A percentile compares a stretch with the other conserved stretches of the same genome.
phyloP scores from a whole-genome alignment of 768 basidiomycete species.

The Boletus pseudo-olivaceus region DNA sequence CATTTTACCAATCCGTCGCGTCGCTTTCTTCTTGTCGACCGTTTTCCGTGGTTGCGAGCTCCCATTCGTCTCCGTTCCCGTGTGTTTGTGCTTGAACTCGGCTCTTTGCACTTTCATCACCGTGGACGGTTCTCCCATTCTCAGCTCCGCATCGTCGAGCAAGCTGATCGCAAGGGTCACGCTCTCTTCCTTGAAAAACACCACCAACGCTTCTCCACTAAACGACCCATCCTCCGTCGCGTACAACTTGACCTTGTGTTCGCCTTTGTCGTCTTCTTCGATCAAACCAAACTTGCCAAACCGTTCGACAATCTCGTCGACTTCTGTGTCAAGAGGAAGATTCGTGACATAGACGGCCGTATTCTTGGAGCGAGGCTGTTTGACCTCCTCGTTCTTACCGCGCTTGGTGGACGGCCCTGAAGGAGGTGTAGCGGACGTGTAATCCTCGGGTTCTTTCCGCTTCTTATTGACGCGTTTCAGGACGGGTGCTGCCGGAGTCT shows the following conservation, averaged over 20 bases:
- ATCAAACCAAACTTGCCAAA: slow-evolving; percentile 92
- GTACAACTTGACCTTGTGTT: slow-evolving; percentile 95
- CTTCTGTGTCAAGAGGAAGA: slow-evolving; percentile 72
- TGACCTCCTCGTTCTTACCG: slow-evolving; percentile 55
- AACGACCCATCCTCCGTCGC: slow-evolving; percentile 82
- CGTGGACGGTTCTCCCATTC: slow-evolving; percentile 72
- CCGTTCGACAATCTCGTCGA: slow-evolving; percentile 73
- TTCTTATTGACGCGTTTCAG: slow-evolving; percentile 78
- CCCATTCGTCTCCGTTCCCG: slow-evolving; percentile 37
- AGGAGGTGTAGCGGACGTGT: slow-evolving; percentile 51
- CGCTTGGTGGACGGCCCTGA: slow-evolving; percentile 63
- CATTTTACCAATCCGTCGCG: slow-evolving; percentile 79
- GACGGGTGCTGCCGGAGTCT: slow-evolving; percentile 89
- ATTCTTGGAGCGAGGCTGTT: slow-evolving; percentile 71
- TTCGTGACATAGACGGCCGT: slow-evolving; percentile 89
- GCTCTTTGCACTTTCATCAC: slow-evolving; percentile 74
- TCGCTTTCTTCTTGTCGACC: slow-evolving; percentile 73
- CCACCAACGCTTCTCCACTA: slow-evolving; percentile 92
- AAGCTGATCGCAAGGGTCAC: slow-evolving; percentile 80
- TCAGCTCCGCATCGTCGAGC: slow-evolving; percentile 88
- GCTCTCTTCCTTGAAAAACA: slow-evolving; percentile 97
- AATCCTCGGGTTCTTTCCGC: slow-evolving; percentile 71
- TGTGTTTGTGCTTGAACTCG: slow-evolving; percentile 71
- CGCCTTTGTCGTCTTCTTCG: slow-evolving; percentile 87
- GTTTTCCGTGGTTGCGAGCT: slow-evolving; percentile 53